These are phyloP conservation scores for Clonostachys chloroleuca DNA, from an alignment of 2,329 filamentous ascomycete species.

Conservation along the genomic window DNA sequence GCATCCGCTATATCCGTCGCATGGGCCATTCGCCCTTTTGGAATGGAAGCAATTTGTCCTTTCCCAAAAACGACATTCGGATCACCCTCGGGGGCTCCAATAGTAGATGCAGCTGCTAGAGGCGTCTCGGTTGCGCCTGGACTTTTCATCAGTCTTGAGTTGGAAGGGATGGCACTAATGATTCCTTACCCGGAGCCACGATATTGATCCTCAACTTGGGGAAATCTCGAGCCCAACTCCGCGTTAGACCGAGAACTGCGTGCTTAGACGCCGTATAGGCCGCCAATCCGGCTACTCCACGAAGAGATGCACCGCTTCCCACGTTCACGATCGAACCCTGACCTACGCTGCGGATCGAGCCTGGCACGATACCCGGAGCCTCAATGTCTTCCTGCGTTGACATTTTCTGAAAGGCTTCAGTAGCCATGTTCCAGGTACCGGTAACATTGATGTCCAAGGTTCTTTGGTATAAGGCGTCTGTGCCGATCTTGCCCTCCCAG, in stretches of 20 bases:
- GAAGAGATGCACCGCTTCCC: conserved; percentile 30
- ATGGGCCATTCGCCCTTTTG: neutral
- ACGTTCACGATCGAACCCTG: conserved; percentile 39
- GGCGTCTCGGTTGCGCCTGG: neutral
- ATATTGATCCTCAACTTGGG: neutral
- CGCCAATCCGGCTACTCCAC: conserved; percentile 14
- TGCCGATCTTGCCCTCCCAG: conserved; percentile 5
- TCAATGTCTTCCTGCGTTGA: neutral
- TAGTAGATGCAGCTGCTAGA: neutral
- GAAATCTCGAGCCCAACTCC: conserved; percentile 1
- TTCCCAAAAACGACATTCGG: neutral
- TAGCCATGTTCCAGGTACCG: conserved; percentile 21
- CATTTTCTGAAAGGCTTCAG: neutral
- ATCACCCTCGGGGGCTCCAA: neutral
- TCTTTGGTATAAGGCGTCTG: conserved; percentile 3
- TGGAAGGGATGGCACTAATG: too few relatives aligned
- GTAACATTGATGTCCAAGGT: conserved; percentile 37
- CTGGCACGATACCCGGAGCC: neutral
- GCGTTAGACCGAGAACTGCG: conserved; percentile 15
- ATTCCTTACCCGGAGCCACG: neutral
- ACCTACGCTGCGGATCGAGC: neutral
- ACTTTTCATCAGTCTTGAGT: too few relatives aligned
- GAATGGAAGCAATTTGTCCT: neutral
- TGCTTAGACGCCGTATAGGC: conserved; percentile 19
- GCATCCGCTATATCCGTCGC: neutral